Evolutionary conservation across 1,284 basidiomycete genomes (phyloP).

Genomic region (Cutaneotrichosporon cyanovorans): DNA sequence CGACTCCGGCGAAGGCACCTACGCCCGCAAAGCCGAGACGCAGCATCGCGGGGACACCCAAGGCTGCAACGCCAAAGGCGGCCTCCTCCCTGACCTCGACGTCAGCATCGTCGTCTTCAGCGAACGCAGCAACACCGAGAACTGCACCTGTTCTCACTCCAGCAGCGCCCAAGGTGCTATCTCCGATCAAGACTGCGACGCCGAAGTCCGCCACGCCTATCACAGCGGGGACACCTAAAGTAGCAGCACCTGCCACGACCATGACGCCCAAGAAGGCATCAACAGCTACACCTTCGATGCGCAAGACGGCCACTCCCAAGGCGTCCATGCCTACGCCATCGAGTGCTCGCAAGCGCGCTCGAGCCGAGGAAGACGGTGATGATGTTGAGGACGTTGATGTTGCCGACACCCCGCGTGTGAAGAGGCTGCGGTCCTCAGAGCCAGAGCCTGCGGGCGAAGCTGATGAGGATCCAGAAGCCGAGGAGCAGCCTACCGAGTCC

Average conservation of each 20-base stretch:
- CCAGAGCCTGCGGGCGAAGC: neutral
- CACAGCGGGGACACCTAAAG: neutral
- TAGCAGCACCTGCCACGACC: neutral
- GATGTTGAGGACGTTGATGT: neutral
- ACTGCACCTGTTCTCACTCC: too few relatives aligned
- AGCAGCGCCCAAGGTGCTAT: too few relatives aligned
- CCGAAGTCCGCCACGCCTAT: neutral
- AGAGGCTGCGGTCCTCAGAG: neutral
- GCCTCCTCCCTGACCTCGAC: too few relatives aligned
- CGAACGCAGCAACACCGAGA: too few relatives aligned
- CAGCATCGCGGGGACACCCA: neutral
- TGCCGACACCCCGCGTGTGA: neutral
- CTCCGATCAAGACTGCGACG: too few relatives aligned
- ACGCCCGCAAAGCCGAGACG: neutral
- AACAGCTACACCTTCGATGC: neutral
- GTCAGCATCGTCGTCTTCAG: too few relatives aligned
- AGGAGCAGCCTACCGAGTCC: conserved; percentile 3
- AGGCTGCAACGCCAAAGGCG: neutral
- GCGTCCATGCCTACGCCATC: neutral
- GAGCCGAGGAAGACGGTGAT: conserved; percentile 10
- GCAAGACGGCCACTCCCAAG: neutral
- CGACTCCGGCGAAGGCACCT: neutral
- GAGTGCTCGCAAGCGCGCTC: conserved; percentile 15
- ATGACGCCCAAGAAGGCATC: neutral
- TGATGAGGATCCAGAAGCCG: neutral